Conservation (phyloP, 495 filamentous ascomycete genomes). For the Astrothelium macrocarpum region DNA sequence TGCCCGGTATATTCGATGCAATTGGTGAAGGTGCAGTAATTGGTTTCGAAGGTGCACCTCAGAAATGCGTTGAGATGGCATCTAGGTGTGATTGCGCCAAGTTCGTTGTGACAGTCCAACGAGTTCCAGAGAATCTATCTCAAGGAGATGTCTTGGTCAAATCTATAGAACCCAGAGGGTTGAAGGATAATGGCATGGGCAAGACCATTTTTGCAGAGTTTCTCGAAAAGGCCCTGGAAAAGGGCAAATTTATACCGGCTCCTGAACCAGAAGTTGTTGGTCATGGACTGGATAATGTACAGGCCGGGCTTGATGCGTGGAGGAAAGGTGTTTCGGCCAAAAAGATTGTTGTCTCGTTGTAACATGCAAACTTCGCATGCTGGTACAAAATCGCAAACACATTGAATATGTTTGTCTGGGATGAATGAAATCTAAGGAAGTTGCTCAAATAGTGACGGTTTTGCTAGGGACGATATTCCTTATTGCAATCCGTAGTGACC, state of each 20-base stretch:
- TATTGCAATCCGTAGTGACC: too few species aligned
- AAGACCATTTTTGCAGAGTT: constrained; percentile 18
- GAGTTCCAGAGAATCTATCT: neutral
- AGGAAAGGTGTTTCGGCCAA: constrained; percentile 21
- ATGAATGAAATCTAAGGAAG: too few species aligned
- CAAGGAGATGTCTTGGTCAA: constrained; percentile 8
- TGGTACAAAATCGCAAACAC: neutral
- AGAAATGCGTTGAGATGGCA: neutral
- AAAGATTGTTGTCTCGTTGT: constrained; percentile 17
- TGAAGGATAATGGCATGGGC: constrained; percentile 15
- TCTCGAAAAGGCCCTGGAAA: constrained; percentile 11
- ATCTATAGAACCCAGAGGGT: constrained; percentile 3
- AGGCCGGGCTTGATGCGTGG: constrained; percentile 17
- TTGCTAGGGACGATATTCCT: too few species aligned
- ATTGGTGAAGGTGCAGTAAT: constrained; percentile 8
- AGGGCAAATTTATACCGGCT: constrained; percentile 6
- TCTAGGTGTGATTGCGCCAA: neutral
- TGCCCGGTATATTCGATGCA: constrained; percentile 21
- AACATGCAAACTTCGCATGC: neutral
- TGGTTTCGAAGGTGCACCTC: neutral
- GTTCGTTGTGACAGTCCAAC: neutral
- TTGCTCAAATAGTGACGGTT: too few species aligned
- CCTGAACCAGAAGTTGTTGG: constrained; percentile 20
- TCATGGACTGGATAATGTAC: constrained; percentile 11
- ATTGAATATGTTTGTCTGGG: too few species aligned